Evolutionary conservation across 1,284 basidiomycete genomes (phyloP).

Genomic region (Abortiporus biennis): DNA sequence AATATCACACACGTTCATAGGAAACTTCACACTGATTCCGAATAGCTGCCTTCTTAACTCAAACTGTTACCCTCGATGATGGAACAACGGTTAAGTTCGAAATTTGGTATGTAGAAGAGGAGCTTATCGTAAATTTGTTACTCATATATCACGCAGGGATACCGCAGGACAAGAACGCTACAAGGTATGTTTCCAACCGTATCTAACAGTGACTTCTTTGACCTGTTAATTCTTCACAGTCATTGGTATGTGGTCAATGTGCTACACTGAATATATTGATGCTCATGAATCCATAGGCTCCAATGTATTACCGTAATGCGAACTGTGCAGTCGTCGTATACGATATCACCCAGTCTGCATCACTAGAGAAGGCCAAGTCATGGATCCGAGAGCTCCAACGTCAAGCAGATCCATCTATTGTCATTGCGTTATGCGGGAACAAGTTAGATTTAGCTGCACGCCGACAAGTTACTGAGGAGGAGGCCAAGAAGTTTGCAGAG

Average conservation of each 20-base stretch:
- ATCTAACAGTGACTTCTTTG: conserved; percentile 39
- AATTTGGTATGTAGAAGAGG: conserved; percentile 67
- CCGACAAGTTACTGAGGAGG: conserved; percentile 77
- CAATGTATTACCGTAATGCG: conserved; percentile 91
- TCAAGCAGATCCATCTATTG: conserved; percentile 95
- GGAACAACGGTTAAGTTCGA: conserved; percentile 94
- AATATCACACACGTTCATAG: background rate
- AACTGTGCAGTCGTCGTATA: conserved; percentile 86
- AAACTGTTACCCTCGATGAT: conserved; percentile 89
- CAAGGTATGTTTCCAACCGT: conserved; percentile 50
- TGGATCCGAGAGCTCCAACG: conserved; percentile 97
- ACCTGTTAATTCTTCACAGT: conserved; percentile 54
- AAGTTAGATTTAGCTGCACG: conserved; percentile 84
- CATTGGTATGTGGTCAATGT: conserved; percentile 9
- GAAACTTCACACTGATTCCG: background rate
- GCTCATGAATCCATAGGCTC: conserved; percentile 48
- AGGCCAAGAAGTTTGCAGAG: conserved; percentile 90
- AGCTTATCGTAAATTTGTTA: conserved; percentile 10
- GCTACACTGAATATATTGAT: background rate
- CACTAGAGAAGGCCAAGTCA: conserved; percentile 92
- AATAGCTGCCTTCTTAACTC: conserved; percentile 91
- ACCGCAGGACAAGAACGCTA: conserved; percentile 93
- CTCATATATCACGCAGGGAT: conserved; percentile 49
- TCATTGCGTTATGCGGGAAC: conserved; percentile 95
- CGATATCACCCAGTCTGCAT: conserved; percentile 80